Evolutionary conservation across 768 basidiomycete genomes (phyloP), one percentile per base, ranked within the genome.

Genomic region (Leccinum rimulosum): DNA sequence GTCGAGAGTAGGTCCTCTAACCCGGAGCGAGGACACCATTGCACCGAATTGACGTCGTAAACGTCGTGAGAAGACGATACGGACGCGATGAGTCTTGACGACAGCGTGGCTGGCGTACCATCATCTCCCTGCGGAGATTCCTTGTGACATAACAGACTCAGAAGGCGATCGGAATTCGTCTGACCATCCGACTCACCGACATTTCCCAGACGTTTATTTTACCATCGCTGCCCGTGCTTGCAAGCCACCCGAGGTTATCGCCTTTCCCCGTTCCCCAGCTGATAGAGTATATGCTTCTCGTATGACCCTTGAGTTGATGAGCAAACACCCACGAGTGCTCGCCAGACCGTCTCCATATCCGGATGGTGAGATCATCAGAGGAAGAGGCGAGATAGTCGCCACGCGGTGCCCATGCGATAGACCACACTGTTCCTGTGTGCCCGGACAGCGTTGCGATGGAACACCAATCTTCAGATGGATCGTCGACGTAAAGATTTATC

Each of bases 391-490:
- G 82, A 69, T 88, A 96, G 55, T 79, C 77, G 3, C 91, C 91
- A 50, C 80, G 79, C 0, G 93, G 91, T 5, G 87, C 78, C 80
- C 88, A 99, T 4, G 90, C 83, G 36, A 98, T 68, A 1, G 87
- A 82, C 97, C 97, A 99, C 14, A 99, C 95, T 0, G 97, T 99
- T 12, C 89, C 92, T 0, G 77, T 66, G 67, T 97, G 94, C 9
- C 91, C 92, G 0, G 81, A 80, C 3, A 98, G 80, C 1, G 94
- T 95, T 58, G 84, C 72, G 62, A 94, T 89, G 67, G 88, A 89
- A 66, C 83, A 91, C 94, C 97, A 98, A 71, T 99, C 97, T 61
- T 96, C 93, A 28, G 85, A 84, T 0, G 93, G 93, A 70, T 98
- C 95, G 66, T 98, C 95, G 55, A 91, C 75, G 74, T 95, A 95